These are phyloP conservation scores for Macrotyloma uniflorum DNA, from an alignment of 306 rosid species.

Conservation along the genomic window DNA sequence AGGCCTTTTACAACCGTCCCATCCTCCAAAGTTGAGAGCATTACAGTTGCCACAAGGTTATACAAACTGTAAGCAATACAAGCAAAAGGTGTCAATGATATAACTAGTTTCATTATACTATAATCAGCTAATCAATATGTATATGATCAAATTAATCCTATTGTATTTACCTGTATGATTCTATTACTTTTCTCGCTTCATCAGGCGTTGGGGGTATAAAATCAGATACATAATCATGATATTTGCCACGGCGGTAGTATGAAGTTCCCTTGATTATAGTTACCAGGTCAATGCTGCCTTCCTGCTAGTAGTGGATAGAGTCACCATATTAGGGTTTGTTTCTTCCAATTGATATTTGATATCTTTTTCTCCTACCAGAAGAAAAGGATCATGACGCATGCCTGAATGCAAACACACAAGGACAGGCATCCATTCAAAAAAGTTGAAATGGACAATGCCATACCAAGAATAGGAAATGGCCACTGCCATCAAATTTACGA, in stretches of 20 bases:
- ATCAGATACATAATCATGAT: constrained; percentile 65
- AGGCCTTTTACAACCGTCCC: constrained; percentile 82
- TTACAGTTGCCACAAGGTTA: constrained; percentile 56
- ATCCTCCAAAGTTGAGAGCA: constrained; percentile 80
- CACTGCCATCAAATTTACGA: constrained; percentile 63
- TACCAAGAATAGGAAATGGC: constrained; percentile 91
- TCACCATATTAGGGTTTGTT: neutral
- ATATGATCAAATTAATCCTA: constrained; percentile 8
- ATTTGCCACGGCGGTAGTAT: constrained; percentile 73
- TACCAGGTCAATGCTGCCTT: constrained; percentile 66
- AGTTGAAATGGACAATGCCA: constrained; percentile 29
- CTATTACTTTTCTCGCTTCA: constrained; percentile 48
- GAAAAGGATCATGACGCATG: constrained; percentile 10
- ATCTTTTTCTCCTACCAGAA: constrained; percentile 10
- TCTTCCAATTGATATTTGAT: constrained; percentile 15
- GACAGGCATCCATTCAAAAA: neutral
- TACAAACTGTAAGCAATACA: constrained; percentile 47
- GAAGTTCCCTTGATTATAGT: constrained; percentile 64
- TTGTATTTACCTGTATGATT: constrained; percentile 52
- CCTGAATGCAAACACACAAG: constrained; percentile 3
- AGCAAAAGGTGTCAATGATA: constrained; percentile 18
- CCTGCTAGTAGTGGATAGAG: constrained; percentile 53
- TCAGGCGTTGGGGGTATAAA: constrained; percentile 67
- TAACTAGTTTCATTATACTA: constrained; percentile 5
- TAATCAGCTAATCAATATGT: constrained; percentile 13